phyloP scores from a whole-genome alignment of 345 rosid genomes.

The Ceriops zippeliana region DNA sequence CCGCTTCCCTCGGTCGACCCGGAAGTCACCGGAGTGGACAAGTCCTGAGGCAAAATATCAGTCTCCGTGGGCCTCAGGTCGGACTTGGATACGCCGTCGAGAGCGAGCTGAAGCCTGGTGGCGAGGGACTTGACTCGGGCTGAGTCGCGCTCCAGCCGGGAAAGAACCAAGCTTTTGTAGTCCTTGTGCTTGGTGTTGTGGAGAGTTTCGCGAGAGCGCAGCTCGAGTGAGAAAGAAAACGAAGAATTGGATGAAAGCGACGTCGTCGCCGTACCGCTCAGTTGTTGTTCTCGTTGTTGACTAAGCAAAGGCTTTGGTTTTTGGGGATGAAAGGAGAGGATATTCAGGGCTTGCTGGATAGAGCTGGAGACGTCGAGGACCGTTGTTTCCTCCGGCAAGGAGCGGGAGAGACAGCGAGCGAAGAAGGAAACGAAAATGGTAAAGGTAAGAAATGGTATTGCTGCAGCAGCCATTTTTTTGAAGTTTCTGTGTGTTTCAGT shows the following conservation, averaged over 20 bases:
- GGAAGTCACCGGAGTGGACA: slow-evolving; percentile 67
- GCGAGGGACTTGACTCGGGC: slow-evolving; percentile 52
- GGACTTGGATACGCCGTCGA: slow-evolving; percentile 41
- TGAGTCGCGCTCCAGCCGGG: slow-evolving; percentile 77
- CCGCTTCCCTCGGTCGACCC: slow-evolving; percentile 85
- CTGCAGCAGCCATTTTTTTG: slow-evolving; percentile 8
- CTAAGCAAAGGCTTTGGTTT: slow-evolving; percentile 4
- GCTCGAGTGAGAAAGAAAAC: slow-evolving; percentile 39
- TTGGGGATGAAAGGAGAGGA: slow-evolving; percentile 44
- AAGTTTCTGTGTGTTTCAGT: too few species aligned
- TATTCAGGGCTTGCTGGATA: slow-evolving; percentile 43
- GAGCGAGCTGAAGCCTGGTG: slow-evolving; percentile 41
- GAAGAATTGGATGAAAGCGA: slow-evolving; percentile 23
- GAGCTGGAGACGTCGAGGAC: slow-evolving; percentile 47
- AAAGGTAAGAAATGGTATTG: slow-evolving; percentile 14
- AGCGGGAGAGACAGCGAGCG: slow-evolving; percentile 34
- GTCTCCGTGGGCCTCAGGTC: slow-evolving; percentile 49
- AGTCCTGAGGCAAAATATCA: slow-evolving; percentile 42
- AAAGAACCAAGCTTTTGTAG: slow-evolving; percentile 49
- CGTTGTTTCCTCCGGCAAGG: slow-evolving; percentile 16
- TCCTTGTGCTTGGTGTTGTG: slow-evolving; percentile 42
- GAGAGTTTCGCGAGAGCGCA: slow-evolving; percentile 62
- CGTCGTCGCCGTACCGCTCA: not conserved
- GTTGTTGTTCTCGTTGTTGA: not conserved
- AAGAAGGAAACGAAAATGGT: slow-evolving; percentile 9